These are phyloP conservation scores for Penicillium waksmanii DNA, from an alignment of 495 filamentous ascomycete genomes.

Conservation along the genomic window DNA sequence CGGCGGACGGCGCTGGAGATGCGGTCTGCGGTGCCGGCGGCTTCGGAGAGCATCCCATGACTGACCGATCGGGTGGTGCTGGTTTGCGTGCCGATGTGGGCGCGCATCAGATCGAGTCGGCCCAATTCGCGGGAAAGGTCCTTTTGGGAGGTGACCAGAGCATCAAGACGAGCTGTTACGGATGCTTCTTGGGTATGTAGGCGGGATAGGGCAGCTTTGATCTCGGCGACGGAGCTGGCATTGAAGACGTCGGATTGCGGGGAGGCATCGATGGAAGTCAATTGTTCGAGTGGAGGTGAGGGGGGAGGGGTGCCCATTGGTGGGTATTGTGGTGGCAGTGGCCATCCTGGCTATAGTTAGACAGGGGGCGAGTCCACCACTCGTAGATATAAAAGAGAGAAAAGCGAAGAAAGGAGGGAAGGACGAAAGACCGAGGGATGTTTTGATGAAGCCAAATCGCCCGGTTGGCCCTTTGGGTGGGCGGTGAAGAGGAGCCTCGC, in stretches of 20 bases:
- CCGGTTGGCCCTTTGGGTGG: conserved; percentile 16
- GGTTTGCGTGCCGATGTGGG: conserved; percentile 85
- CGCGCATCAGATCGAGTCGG: conserved; percentile 88
- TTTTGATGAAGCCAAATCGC: conserved; percentile 31
- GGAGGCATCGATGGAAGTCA: conserved; percentile 7
- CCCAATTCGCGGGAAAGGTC: conserved; percentile 81
- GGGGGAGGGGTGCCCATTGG: conserved; percentile 37
- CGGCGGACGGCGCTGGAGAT: conserved; percentile 83
- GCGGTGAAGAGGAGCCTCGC: conserved; percentile 32
- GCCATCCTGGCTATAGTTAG: conserved; percentile 4
- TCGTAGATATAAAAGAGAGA: too few species aligned
- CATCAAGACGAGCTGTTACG: conserved; percentile 74
- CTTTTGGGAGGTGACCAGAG: conserved; percentile 75
- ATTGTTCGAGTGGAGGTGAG: conserved; percentile 17
- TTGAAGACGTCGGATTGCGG: conserved; percentile 59
- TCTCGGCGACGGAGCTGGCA: conserved; percentile 74
- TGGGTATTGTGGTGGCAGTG: conserved; percentile 13
- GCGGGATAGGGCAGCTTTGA: conserved; percentile 72
- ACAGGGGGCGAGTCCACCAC: too few species aligned
- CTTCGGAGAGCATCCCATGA: conserved; percentile 83
- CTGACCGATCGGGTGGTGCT: conserved; percentile 80
- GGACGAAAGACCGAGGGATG: background rate
- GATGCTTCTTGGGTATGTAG: conserved; percentile 75
- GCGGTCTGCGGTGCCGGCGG: conserved; percentile 81
- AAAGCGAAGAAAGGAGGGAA: background rate